Conservation (phyloP, 768 basidiomycete species). For the Leccinum variicolor region DNA sequence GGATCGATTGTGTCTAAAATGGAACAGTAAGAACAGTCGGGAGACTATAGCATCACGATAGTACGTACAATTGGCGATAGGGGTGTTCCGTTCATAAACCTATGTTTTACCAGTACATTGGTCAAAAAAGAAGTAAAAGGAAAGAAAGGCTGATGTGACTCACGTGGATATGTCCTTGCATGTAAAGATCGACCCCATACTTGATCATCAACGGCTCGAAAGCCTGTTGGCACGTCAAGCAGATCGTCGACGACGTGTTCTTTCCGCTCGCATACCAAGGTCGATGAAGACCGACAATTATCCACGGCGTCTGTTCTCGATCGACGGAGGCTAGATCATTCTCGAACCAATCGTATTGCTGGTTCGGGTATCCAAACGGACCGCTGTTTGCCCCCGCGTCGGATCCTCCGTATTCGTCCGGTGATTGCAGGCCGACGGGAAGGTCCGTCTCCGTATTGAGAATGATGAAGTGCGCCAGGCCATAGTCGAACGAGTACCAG, state of each 20-base stretch:
- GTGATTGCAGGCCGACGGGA: slow-evolving; percentile 23
- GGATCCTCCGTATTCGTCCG: slow-evolving; percentile 20
- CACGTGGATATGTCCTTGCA: slow-evolving; percentile 29
- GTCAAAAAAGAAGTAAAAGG: not conserved
- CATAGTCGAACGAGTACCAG: slow-evolving; percentile 32
- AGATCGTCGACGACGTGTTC: slow-evolving; percentile 7
- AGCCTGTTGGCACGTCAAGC: slow-evolving; percentile 21
- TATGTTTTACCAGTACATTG: not conserved
- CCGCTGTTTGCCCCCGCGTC: slow-evolving; percentile 21
- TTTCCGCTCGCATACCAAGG: slow-evolving; percentile 23
- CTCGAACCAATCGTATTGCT: slow-evolving; percentile 29
- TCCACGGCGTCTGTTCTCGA: slow-evolving; percentile 25
- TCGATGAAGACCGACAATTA: slow-evolving; percentile 26
- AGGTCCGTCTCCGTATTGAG: slow-evolving; percentile 26
- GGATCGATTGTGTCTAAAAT: slow-evolving; percentile 18
- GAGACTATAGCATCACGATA: not conserved
- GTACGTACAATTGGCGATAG: slow-evolving; percentile 24
- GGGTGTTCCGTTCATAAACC: slow-evolving; percentile 27
- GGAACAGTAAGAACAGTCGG: no score
- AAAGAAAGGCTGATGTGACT: not conserved
- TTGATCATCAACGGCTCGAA: slow-evolving; percentile 31
- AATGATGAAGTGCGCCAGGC: slow-evolving; percentile 27
- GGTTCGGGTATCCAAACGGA: slow-evolving; percentile 27
- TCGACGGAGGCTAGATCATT: slow-evolving; percentile 22
- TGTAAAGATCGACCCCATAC: slow-evolving; percentile 29